Evolutionary conservation across 2,329 filamentous ascomycete genomes (phyloP).

Genomic region (Aspergillus pseudoviridinutans): DNA sequence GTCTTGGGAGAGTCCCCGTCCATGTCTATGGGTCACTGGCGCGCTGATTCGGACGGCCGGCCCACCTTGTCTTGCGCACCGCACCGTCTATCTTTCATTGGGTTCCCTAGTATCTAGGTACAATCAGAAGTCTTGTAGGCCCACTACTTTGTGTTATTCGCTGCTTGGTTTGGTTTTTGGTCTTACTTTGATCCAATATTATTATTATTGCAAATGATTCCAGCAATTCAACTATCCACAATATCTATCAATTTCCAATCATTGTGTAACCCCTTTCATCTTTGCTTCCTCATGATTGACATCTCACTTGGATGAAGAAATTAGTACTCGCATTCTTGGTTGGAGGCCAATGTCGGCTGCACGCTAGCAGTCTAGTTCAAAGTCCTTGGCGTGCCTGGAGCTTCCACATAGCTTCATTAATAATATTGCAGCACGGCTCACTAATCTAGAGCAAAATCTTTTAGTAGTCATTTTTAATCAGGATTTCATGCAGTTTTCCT

Average conservation of each 20-base stretch:
- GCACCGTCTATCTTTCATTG: constrained; percentile 16
- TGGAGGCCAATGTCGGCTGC: neutral
- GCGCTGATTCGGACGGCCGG: constrained; percentile 13
- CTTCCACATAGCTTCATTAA: neutral
- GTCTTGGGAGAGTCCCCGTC: constrained; percentile 28
- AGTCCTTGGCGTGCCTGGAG: neutral
- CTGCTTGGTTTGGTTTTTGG: neutral
- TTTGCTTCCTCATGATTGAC: neutral
- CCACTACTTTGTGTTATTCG: neutral
- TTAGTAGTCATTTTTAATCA: neutral
- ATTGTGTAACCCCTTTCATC: neutral
- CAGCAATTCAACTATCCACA: neutral
- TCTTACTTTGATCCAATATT: neutral
- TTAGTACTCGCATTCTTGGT: neutral
- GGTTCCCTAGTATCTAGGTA: constrained; percentile 5
- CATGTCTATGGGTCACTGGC: constrained; percentile 36
- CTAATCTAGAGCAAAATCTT: neutral
- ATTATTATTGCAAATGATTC: neutral
- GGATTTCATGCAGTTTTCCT: neutral
- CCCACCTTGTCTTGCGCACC: constrained; percentile 13
- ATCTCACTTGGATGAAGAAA: neutral
- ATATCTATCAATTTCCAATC: neutral
- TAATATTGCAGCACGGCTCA: neutral
- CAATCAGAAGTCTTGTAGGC: constrained; percentile 2
- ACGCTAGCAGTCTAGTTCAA: neutral